Conservation (phyloP, 441 rosid species). For the Flueggea neowawraea region DNA sequence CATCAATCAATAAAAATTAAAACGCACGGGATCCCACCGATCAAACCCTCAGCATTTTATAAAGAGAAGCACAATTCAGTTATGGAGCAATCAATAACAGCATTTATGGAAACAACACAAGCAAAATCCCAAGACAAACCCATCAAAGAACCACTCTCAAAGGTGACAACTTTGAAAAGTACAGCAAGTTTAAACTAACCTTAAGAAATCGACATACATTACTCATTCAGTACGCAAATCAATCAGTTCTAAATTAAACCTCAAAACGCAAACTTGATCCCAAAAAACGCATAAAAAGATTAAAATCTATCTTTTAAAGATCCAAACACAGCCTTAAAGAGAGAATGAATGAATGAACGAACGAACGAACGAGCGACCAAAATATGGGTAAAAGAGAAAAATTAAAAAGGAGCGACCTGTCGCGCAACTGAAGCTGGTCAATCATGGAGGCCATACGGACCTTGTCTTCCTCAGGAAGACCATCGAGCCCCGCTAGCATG, state of each 20-base stretch:
- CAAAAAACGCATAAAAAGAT: not conserved
- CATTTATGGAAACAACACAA: too few species aligned
- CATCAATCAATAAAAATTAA: constrained; percentile 5
- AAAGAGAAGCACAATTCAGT: too few species aligned
- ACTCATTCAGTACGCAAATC: too few species aligned
- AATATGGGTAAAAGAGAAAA: constrained; percentile 6
- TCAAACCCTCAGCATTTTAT: too few species aligned
- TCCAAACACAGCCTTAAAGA: not conserved
- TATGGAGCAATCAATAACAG: too few species aligned
- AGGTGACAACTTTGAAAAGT: too few species aligned
- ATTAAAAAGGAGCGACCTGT: constrained; percentile 44
- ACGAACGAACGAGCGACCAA: not conserved
- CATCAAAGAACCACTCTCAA: too few species aligned
- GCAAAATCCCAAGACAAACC: too few species aligned
- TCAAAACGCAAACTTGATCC: not conserved
- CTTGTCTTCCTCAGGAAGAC: constrained; percentile 80
- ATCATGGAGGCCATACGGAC: constrained; percentile 69
- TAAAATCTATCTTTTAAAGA: not conserved
- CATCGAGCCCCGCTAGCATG: constrained; percentile 78
- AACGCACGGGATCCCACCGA: not conserved
- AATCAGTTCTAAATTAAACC: not conserved
- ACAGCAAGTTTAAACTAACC: too few species aligned
- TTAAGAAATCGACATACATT: too few species aligned
- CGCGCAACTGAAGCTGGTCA: constrained; percentile 92
- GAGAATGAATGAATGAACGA: not conserved